These are phyloP conservation scores for Verticillium albo-atrum DNA, from an alignment of 2,329 filamentous ascomycete species.

Conservation along the genomic window DNA sequence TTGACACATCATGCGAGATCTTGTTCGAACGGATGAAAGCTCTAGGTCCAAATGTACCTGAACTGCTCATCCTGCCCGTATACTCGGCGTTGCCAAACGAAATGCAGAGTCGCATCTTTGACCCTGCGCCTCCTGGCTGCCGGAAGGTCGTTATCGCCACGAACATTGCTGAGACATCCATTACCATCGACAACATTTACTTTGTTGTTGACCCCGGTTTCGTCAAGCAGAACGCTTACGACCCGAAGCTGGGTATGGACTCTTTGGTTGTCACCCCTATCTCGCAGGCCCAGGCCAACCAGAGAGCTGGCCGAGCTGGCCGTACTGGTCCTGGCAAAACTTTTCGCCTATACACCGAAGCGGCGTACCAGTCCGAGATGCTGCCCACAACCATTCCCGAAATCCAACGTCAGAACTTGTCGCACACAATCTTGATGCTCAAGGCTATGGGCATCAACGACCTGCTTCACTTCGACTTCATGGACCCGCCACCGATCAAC, in stretches of 20 bases:
- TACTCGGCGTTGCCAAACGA: conserved; percentile 92
- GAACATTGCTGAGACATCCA: conserved; percentile 96
- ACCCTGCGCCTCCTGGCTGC: conserved; percentile 78
- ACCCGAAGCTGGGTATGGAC: conserved; percentile 97
- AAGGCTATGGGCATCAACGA: conserved; percentile 99
- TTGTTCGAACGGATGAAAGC: conserved; percentile 95
- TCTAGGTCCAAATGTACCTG: conserved; percentile 82
- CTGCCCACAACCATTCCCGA: conserved; percentile 92
- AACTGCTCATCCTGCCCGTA: conserved; percentile 90
- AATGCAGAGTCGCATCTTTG: conserved; percentile 91
- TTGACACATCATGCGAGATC: conserved; percentile 91
- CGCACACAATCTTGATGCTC: conserved; percentile 91
- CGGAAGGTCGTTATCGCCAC: conserved; percentile 97
- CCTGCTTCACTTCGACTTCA: conserved; percentile 94
- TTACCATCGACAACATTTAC: conserved; percentile 96
- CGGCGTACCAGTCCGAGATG: conserved; percentile 95
- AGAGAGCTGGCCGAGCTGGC: conserved; percentile 86
- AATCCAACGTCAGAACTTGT: conserved; percentile 91
- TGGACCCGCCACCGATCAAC: conserved; percentile 96
- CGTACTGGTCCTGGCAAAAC: conserved; percentile 94
- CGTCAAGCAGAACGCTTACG: conserved; percentile 96
- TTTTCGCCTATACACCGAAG: conserved; percentile 92
- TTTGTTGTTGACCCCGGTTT: conserved; percentile 97
- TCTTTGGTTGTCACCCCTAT: conserved; percentile 93
- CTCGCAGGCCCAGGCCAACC: conserved; percentile 93